Evolutionary conservation across 768 basidiomycete genomes (phyloP).

Genomic region (Termitomyces eurrhizus): DNA sequence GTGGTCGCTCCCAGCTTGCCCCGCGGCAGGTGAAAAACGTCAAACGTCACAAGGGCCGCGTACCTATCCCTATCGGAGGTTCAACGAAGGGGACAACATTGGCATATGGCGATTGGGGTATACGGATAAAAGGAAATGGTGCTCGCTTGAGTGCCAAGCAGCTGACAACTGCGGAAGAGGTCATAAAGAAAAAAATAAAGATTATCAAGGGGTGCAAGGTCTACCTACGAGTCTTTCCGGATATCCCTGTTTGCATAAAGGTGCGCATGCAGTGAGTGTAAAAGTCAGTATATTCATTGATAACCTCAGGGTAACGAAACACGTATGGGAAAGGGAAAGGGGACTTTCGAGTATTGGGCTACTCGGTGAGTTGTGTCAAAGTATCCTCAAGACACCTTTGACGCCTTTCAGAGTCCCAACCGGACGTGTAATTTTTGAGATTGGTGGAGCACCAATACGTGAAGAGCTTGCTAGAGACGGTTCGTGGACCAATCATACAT

Average conservation of each 20-base stretch:
- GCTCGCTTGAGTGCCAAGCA: constrained; percentile 86
- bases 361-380: constrained; percentile 58
- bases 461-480: constrained; percentile 93
- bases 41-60: constrained; percentile 87
- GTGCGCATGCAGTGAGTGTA: constrained; percentile 32
- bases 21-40: constrained; percentile 81
- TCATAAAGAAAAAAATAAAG: constrained; percentile 88
- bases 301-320: constrained; percentile 80
- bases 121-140: constrained; percentile 82
- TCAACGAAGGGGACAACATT: constrained; percentile 92
- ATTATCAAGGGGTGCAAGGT: constrained; percentile 84
- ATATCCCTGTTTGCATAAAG: constrained; percentile 97
- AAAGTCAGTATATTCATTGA: background rate
- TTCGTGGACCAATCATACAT: constrained; percentile 26
- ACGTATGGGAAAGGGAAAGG: constrained; percentile 99
- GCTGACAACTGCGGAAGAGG: constrained; percentile 80
- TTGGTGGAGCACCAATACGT: constrained; percentile 85
- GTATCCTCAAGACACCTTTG: background rate
- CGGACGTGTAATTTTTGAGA: constrained; percentile 90
- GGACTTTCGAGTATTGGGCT: constrained; percentile 96
- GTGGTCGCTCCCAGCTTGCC: constrained; percentile 65
- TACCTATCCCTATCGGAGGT: constrained; percentile 85
- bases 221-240: constrained; percentile 89
- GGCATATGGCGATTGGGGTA: constrained; percentile 88
- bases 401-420: constrained; percentile 61